A percentile compares a stretch with the other conserved stretches of the same genome.
Conservation (phyloP, 768 basidiomycete species). For the Termitomyces sp. region DNA sequence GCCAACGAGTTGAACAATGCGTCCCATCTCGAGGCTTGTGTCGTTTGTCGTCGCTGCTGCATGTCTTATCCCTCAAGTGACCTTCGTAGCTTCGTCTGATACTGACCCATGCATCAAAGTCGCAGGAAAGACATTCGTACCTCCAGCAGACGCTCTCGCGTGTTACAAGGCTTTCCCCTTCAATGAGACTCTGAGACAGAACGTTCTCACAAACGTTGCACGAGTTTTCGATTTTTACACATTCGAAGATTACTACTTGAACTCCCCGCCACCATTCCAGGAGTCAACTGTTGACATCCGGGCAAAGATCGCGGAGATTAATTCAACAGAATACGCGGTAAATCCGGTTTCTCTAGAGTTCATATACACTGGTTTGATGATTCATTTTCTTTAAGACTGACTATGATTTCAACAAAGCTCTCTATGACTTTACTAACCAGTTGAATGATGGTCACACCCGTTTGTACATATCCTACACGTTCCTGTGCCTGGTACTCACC, state of each 20-base stretch:
- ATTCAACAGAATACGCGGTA: conserved; percentile 41
- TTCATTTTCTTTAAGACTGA: conserved; percentile 38
- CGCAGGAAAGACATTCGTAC: conserved; percentile 37
- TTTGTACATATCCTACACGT: conserved; percentile 18
- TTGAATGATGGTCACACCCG: conserved; percentile 66
- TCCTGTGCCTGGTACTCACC: background rate
- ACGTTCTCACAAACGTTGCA: conserved; percentile 40
- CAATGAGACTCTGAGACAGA: conserved; percentile 50
- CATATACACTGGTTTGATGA: background rate
- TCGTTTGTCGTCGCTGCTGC: background rate
- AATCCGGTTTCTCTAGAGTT: conserved; percentile 3
- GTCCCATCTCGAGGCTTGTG: background rate
- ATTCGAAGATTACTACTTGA: conserved; percentile 45
- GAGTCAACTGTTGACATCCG: conserved; percentile 53
- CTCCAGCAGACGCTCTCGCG: conserved; percentile 48
- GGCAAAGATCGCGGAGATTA: conserved; percentile 40
- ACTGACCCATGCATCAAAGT: conserved; percentile 34
- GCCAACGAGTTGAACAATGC: conserved; percentile 6
- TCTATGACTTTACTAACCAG: conserved; percentile 48
- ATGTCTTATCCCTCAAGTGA: conserved; percentile 5
- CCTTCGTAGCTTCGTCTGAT: conserved; percentile 18
- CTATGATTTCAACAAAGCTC: conserved; percentile 56
- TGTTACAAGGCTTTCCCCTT: conserved; percentile 55
- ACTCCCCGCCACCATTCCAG: conserved; percentile 47
- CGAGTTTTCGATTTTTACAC: conserved; percentile 50